Percentiles rank a stretch among this genome's conserved stretches.
Evolutionary conservation across 371 early-diverging fungal species (phyloP).

Genomic region (Zancudomyces culisetae): DNA sequence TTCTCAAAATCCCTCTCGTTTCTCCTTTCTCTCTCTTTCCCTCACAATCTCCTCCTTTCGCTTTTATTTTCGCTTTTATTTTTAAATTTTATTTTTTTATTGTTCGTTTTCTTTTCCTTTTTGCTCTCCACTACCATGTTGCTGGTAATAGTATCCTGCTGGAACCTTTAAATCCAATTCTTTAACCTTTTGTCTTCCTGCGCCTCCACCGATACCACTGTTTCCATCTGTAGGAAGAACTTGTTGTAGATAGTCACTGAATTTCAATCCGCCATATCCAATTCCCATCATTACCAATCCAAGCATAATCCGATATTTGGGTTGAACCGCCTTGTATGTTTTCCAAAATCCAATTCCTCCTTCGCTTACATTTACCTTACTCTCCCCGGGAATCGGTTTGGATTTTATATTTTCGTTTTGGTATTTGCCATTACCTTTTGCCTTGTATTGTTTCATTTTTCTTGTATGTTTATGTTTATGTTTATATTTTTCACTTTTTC

Average conservation of each 20-base stretch:
- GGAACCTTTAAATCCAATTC: background rate
- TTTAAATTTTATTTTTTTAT: background rate
- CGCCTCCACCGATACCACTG: constrained; percentile 6
- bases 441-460: too few relatives aligned
- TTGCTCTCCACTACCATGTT: background rate
- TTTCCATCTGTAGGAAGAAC: too few relatives aligned
- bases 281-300: constrained; percentile 21
- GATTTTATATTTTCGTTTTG: too few relatives aligned
- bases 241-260: constrained; percentile 20
- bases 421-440: too few relatives aligned
- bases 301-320: constrained; percentile 18
- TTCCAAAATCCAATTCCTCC: too few relatives aligned
- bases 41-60: background rate
- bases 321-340: constrained; percentile 18
- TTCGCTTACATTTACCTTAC: too few relatives aligned
- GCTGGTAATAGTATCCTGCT: background rate
- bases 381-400: too few relatives aligned
- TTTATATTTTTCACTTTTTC: too few relatives aligned
- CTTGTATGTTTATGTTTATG: too few relatives aligned
- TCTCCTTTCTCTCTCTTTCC: background rate
- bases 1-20: background rate
- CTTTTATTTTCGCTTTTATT: background rate
- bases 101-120: background rate
- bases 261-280: constrained; percentile 18
- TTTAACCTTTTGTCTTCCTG: constrained; percentile 2